Percentiles rank a stretch among this genome's conserved stretches.
phyloP scores from a whole-genome alignment of 2,329 filamentous ascomycete genomes.

The Talaromyces sp. region DNA sequence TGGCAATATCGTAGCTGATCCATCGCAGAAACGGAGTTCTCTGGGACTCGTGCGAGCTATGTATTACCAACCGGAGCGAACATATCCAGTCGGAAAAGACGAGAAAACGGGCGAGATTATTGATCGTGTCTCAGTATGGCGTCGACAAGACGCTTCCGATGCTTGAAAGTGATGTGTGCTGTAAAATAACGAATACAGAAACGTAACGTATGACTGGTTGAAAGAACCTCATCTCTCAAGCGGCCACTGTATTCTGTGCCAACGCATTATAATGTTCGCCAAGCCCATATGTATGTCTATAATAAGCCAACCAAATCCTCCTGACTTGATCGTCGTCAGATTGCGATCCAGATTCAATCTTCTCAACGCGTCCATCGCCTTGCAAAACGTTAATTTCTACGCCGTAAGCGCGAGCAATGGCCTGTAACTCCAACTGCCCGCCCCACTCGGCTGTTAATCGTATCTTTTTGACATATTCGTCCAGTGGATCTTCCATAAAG shows the following conservation, averaged over 20 bases:
- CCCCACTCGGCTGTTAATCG: conserved; percentile 91
- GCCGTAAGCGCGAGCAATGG: conserved; percentile 73
- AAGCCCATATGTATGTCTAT: conserved; percentile 85
- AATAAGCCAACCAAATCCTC: conserved; percentile 88
- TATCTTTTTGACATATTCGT: conserved; percentile 68
- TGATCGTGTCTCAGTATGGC: conserved; percentile 43
- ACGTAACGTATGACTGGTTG: background rate
- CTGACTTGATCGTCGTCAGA: conserved; percentile 46
- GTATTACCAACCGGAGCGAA: conserved; percentile 53
- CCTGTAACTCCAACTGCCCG: conserved; percentile 82
- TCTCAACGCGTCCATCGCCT: conserved; percentile 70
- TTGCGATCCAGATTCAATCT: conserved; percentile 55
- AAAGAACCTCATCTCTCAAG: background rate
- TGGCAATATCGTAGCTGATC: conserved; percentile 46
- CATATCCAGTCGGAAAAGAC: conserved; percentile 51
- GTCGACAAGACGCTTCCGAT: conserved; percentile 23
- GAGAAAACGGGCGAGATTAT: conserved; percentile 33
- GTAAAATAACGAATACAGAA: background rate
- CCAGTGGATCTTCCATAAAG: conserved; percentile 78
- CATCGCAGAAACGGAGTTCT: conserved; percentile 41
- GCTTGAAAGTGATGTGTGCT: background rate
- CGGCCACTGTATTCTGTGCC: conserved; percentile 38
- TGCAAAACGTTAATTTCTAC: conserved; percentile 82
- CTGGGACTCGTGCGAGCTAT: conserved; percentile 44
- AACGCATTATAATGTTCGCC: conserved; percentile 98